Evolutionary conservation across 345 rosid genomes (phyloP), one percentile per base, ranked within the genome.

Genomic region (Dipteronia dyeriana): DNA sequence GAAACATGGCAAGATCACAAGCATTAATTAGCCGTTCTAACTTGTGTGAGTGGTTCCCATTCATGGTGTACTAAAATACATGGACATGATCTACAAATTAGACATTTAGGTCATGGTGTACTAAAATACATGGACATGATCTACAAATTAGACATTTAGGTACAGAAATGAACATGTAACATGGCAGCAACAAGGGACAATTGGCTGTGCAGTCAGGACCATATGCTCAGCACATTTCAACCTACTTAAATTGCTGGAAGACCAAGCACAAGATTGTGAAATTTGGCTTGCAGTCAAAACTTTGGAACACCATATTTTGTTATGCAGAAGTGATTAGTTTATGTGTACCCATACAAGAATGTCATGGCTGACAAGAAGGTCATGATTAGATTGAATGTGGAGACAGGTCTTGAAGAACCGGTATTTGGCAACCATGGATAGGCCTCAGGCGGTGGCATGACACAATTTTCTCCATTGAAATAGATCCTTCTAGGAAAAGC

Each of bases 391-490:
- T 75, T 5, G 45, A 81, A 53, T 0, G 77, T 78, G 8, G 88
- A 77, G 49, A 66, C 53, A 49, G 64, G 74, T 70, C 26, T 83
- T 53, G 23, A 79, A 12, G 85, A 76, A 79, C 91, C 41, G 1
- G 90, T 75, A 66, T 91, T 93, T 17, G 98, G 98, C 85, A 90
- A 86, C 92, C 90, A 89, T 4, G 98, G 98, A 80, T 95, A 93
- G 11, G 86, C 79, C 71, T 91, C 95, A 0, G 93, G 98, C 73
- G 93, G 88, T 25, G 98, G 97, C 97, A 93, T 89, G 51, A 95
- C 93, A 20, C 98, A 94, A 67, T 85, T 86, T 67, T 94, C 98
- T 1, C 97, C 98, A 66, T 94, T 94, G 86, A 95, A 95, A 75
- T 95, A 92, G 71, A 95, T 83, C 71, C 94, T 89, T 74, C 94